Conservation (phyloP, 805 yeast species). For the Jamesozyma piceae region DNA sequence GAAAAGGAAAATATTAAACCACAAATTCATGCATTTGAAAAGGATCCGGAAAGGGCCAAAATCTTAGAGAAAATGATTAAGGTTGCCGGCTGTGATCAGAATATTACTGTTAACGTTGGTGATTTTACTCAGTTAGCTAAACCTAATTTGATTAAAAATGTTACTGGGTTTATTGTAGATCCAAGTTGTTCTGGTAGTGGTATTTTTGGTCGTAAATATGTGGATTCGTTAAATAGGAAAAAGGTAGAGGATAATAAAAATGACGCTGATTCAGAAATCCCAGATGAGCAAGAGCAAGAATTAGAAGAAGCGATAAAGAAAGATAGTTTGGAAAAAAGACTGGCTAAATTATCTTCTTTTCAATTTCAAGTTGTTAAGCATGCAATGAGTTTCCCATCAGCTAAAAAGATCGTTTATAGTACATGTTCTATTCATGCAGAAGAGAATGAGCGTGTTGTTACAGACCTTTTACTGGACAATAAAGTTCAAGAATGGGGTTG, state of each 20-base stretch:
- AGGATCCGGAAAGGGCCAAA: constrained; percentile 64
- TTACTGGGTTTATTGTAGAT: constrained; percentile 80
- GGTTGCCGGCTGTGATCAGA: constrained; percentile 54
- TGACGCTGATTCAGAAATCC: constrained; percentile 18
- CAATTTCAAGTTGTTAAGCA: constrained; percentile 84
- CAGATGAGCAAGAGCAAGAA: constrained; percentile 34
- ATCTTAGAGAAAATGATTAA: constrained; percentile 67
- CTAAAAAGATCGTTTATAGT: constrained; percentile 74
- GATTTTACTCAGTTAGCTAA: constrained; percentile 34
- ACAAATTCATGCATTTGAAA: constrained; percentile 71
- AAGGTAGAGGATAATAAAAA: constrained; percentile 12
- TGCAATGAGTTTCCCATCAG: constrained; percentile 74
- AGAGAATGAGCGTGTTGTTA: constrained; percentile 89
- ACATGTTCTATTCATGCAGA: constrained; percentile 92
- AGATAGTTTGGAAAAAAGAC: constrained; percentile 37
- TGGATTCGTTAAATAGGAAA: constrained; percentile 35
- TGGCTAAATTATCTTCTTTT: constrained; percentile 70
- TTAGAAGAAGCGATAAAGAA: constrained; percentile 11
- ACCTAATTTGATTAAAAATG: constrained; percentile 48
- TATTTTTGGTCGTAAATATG: constrained; percentile 79
- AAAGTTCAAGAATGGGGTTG: constrained; percentile 64
- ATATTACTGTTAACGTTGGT: constrained; percentile 43
- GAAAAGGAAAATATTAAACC: constrained; percentile 17
- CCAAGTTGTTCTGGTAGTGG: constrained; percentile 99
- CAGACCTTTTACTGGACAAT: constrained; percentile 59